These are phyloP conservation scores for Gaultheria prostrata DNA, from an alignment of 148 eudicot species.

Conservation along the genomic window DNA sequence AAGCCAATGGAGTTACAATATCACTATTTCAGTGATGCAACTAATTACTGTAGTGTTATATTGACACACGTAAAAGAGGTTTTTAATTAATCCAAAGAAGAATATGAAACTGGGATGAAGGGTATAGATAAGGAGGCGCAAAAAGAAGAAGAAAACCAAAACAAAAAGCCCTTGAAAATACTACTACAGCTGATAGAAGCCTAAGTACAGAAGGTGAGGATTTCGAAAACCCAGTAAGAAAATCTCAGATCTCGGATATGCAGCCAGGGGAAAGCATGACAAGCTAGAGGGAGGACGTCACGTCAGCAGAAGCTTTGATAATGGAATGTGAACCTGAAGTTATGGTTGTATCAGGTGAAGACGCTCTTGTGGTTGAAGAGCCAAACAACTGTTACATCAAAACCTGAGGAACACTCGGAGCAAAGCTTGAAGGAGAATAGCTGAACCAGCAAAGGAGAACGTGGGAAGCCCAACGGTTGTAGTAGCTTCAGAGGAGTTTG, in stretches of 20 bases:
- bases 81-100: slow-evolving; percentile 10
- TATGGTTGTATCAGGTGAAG: slow-evolving; percentile 1
- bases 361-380: neutral
- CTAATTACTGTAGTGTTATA: too few relatives aligned
- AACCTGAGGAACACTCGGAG: neutral
- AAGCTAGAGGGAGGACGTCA: slow-evolving; percentile 7
- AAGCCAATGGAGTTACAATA: too few relatives aligned
- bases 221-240: neutral
- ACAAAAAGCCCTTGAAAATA: neutral
- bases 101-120: slow-evolving; percentile 19
- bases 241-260: neutral
- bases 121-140: slow-evolving; percentile 13
- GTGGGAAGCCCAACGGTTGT: slow-evolving; percentile 10
- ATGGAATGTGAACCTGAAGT: neutral
- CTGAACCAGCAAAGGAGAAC: neutral
- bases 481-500: slow-evolving; percentile 14
- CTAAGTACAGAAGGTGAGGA: slow-evolving; percentile 7
- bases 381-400: slow-evolving; percentile 5
- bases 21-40: too few relatives aligned
- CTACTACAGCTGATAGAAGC: slow-evolving; percentile 3
- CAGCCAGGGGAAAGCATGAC: neutral
- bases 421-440: neutral
- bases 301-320: slow-evolving; percentile 1
- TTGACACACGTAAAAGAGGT: too few relatives aligned
- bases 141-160: slow-evolving; percentile 10